A percentile compares a stretch with the other conserved stretches of the same genome.
These are phyloP conservation scores for Nemania diffusa DNA, from an alignment of 2,329 filamentous ascomycete species.

Conservation along the genomic window DNA sequence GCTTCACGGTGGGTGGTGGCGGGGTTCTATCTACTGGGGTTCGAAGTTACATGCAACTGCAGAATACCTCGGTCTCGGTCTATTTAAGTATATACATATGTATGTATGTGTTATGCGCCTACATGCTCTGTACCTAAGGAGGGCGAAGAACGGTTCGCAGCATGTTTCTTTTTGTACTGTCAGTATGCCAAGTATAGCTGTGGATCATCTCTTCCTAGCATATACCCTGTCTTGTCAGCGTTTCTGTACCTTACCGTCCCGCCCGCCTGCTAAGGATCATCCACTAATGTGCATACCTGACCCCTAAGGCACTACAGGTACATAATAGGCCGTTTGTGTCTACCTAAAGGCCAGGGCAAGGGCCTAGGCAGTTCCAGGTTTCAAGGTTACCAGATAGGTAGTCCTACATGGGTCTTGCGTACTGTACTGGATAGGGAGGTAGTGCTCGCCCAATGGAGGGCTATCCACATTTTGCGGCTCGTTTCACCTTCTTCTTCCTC, in stretches of 20 bases:
- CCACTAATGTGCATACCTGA: slow-evolving; percentile 46
- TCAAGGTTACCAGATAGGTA: too few relatives aligned
- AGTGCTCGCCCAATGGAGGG: neutral
- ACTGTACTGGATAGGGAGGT: neutral
- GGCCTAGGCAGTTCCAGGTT: neutral
- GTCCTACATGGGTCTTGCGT: neutral
- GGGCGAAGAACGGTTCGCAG: neutral
- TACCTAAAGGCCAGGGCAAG: too few relatives aligned
- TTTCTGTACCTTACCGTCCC: slow-evolving; percentile 17
- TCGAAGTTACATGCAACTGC: neutral
- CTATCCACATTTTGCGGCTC: slow-evolving; percentile 24
- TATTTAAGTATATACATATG: neutral
- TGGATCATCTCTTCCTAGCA: slow-evolving; percentile 1
- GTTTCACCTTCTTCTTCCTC: neutral
- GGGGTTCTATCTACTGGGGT: neutral
- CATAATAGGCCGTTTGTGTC: neutral
- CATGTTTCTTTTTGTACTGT: slow-evolving; percentile 14
- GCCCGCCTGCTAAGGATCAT: slow-evolving; percentile 33
- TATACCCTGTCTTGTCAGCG: slow-evolving; percentile 7
- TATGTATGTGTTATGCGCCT: too few relatives aligned
- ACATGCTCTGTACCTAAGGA: too few relatives aligned
- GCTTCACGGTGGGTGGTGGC: neutral
- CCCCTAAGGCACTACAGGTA: neutral
- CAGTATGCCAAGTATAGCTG: neutral
- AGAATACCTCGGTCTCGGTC: neutral